A percentile compares a stretch with the other conserved stretches of the same genome.
These are phyloP conservation scores for Diversispora epigaea DNA, from an alignment of 192 early-diverging fungal genomes.

Conservation along the genomic window DNA sequence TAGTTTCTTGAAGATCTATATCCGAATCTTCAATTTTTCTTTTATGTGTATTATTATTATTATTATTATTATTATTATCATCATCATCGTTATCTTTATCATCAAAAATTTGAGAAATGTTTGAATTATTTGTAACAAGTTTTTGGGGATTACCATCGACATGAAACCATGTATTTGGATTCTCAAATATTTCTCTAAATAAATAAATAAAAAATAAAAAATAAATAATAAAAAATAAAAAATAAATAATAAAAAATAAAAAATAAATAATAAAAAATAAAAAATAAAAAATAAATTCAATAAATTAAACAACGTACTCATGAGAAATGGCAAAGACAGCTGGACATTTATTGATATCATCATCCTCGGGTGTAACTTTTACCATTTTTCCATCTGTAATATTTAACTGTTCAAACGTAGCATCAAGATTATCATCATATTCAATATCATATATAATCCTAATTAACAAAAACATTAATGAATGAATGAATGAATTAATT, in stretches of 20 bases:
- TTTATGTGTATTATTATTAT: neutral
- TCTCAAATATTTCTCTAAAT: slow-evolving; percentile 10
- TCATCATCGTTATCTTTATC: no score
- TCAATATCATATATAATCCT: slow-evolving; percentile 88
- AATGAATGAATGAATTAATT: neutral
- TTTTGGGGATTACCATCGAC: slow-evolving; percentile 12
- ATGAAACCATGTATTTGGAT: slow-evolving; percentile 23
- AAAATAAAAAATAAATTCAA: no score
- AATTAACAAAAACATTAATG: neutral
- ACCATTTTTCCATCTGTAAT: slow-evolving; percentile 61
- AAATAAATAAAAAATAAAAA: no score
- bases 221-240: no score
- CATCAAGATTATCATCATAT: slow-evolving; percentile 75
- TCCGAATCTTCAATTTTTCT: slow-evolving; percentile 17
- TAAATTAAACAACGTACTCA: neutral
- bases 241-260: no score
- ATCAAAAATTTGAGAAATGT: no score
- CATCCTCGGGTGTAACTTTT: slow-evolving; percentile 61
- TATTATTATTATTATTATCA: neutral
- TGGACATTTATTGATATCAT: slow-evolving; percentile 44
- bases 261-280: no score
- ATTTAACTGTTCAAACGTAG: slow-evolving; percentile 58
- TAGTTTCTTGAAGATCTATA: neutral
- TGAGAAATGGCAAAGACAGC: slow-evolving; percentile 30
- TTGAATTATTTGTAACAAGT: neutral